phyloP scores from a whole-genome alignment of 192 early-diverging fungal genomes.

The Pilaira anomala region DNA sequence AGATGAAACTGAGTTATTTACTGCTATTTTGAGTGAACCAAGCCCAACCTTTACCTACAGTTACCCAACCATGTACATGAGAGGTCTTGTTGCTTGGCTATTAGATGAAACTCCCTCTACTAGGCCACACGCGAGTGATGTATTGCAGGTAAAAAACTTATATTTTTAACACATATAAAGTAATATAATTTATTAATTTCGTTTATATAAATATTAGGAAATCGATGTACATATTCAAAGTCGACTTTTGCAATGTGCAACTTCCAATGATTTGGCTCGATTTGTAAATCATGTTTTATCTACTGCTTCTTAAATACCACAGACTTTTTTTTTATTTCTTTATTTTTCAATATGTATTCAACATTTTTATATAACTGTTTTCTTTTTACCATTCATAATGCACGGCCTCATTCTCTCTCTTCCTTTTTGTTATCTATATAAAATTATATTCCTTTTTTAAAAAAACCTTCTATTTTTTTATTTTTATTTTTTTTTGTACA shows the following conservation, averaged over 20 bases:
- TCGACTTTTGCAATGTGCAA: constrained; percentile 22
- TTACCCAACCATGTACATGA: constrained; percentile 36
- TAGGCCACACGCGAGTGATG: constrained; percentile 34
- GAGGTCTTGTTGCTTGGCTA: constrained; percentile 37
- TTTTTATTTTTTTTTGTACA: too few species aligned
- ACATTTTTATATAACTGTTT: too few species aligned
- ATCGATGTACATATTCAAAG: constrained; percentile 35
- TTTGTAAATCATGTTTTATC: constrained; percentile 33
- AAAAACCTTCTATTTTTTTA: too few species aligned
- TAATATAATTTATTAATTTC: neutral
- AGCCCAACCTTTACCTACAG: constrained; percentile 36
- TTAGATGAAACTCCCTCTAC: constrained; percentile 29
- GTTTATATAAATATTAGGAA: constrained; percentile 15
- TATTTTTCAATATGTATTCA: too few species aligned
- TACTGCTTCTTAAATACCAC: neutral
- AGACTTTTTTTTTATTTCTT: too few species aligned
- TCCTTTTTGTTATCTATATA: too few species aligned
- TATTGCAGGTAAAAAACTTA: constrained; percentile 23
- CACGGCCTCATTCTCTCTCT: too few species aligned
- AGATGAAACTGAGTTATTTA: constrained; percentile 32
- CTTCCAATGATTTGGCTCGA: constrained; percentile 20
- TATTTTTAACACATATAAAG: neutral
- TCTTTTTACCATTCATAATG: too few species aligned
- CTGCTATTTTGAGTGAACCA: constrained; percentile 30
- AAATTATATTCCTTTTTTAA: too few species aligned